phyloP scores from a whole-genome alignment of 1,284 basidiomycete species.

The Sanguinoderma infundibulare region DNA sequence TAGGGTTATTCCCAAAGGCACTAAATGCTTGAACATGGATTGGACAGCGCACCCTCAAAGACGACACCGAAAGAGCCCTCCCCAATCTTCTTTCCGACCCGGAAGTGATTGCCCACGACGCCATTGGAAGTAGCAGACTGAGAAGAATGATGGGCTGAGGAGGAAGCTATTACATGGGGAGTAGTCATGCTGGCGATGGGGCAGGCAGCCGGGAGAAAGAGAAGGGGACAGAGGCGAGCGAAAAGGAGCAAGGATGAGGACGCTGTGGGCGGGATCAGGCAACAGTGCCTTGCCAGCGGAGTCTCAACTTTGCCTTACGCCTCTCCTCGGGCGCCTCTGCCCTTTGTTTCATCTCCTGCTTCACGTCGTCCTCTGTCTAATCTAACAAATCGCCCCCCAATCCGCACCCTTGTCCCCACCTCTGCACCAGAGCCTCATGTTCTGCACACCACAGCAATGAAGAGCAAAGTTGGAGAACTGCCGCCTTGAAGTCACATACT shows the following conservation, averaged over 20 bases:
- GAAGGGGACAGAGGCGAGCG: constrained; percentile 33
- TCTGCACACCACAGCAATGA: no score
- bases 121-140: constrained; percentile 66
- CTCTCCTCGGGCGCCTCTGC: not conserved
- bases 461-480: no score
- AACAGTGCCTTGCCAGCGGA: constrained; percentile 27
- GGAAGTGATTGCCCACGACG: constrained; percentile 77
- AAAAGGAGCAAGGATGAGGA: constrained; percentile 36
- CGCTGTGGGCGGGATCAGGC: constrained; percentile 29
- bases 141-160: constrained; percentile 65
- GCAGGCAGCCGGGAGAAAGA: constrained; percentile 23
- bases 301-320: constrained; percentile 25
- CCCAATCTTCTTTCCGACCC: constrained; percentile 87
- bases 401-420: no score
- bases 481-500: not conserved
- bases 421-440: no score
- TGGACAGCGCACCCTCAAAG: constrained; percentile 65
- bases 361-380: no score
- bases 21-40: no score
- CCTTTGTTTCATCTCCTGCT: no score
- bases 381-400: no score
- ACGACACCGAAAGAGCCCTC: constrained; percentile 87
- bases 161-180: constrained; percentile 77
- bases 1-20: not conserved
- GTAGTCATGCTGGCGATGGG: constrained; percentile 58